A percentile compares a stretch with the other conserved stretches of the same genome.
Evolutionary conservation across 371 early-diverging fungal genomes (phyloP).

Genomic region (Batkoa obscura): DNA sequence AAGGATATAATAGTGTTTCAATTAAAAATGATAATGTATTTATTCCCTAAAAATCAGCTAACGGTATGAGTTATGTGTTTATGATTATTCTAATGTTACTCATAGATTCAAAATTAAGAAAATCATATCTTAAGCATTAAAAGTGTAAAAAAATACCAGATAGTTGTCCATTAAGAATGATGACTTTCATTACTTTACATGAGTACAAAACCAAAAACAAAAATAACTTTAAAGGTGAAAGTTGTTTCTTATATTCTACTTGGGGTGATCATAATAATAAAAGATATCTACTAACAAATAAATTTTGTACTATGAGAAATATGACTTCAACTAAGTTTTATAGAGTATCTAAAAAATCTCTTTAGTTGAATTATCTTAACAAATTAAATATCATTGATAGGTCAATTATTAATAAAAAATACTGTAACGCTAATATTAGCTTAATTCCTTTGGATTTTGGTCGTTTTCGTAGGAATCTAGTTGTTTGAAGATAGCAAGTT

Average conservation of each 20-base stretch:
- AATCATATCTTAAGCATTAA: not conserved
- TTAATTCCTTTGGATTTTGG: not conserved
- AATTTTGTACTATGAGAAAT: conserved; percentile 36
- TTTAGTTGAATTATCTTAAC: conserved; percentile 24
- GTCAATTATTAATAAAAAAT: conserved; percentile 16
- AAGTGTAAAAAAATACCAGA: not conserved
- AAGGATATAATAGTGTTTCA: conserved; percentile 14
- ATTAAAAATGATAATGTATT: conserved; percentile 21
- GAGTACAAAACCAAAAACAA: conserved; percentile 23
- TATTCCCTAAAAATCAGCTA: conserved; percentile 21
- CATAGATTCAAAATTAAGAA: not conserved
- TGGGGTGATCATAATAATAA: conserved; percentile 15
- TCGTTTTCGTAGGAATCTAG: not conserved
- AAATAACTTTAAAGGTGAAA: conserved; percentile 15
- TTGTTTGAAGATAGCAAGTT: too few species aligned
- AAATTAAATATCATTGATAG: conserved; percentile 25
- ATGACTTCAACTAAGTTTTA: conserved; percentile 24
- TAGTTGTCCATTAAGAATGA: conserved; percentile 25
- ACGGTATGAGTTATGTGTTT: conserved; percentile 23
- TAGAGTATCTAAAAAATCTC: conserved; percentile 30
- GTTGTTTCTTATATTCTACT: conserved; percentile 25
- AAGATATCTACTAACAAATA: conserved; percentile 27
- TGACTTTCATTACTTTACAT: conserved; percentile 27
- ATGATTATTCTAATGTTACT: conserved; percentile 13
- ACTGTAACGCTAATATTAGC: conserved; percentile 18